phyloP scores from a whole-genome alignment of 345 rosid genomes.

The Euphorbia pulcherrima region DNA sequence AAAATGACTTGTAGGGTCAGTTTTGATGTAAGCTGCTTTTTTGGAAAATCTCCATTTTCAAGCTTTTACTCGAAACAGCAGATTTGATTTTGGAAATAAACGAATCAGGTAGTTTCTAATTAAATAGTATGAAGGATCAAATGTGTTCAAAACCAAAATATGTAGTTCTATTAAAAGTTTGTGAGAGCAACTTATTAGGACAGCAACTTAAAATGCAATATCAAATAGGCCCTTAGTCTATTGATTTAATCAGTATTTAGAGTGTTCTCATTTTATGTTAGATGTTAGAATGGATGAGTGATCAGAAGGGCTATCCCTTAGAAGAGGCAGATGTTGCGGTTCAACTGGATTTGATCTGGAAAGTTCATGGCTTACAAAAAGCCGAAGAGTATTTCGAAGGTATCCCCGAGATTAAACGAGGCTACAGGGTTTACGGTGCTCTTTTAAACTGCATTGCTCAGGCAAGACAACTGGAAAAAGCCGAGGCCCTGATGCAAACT shows the following conservation, averaged over 20 bases:
- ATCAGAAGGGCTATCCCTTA: slow-evolving; percentile 29
- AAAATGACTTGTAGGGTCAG: too few relatives aligned
- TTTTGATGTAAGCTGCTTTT: too few relatives aligned
- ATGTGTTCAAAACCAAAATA: too few relatives aligned
- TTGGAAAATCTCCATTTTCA: too few relatives aligned
- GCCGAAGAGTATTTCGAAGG: slow-evolving; percentile 45
- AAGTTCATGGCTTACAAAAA: slow-evolving; percentile 40
- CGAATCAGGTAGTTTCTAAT: too few relatives aligned
- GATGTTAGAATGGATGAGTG: slow-evolving; percentile 48
- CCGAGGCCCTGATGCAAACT: slow-evolving; percentile 37
- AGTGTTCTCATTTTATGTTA: slow-evolving; percentile 10
- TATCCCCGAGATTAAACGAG: slow-evolving; percentile 25
- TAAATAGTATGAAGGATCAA: too few relatives aligned
- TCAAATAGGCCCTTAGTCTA: too few relatives aligned
- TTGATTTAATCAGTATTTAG: not conserved
- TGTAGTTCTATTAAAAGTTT: too few relatives aligned
- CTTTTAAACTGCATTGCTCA: slow-evolving; percentile 47
- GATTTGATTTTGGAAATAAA: too few relatives aligned
- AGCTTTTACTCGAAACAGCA: too few relatives aligned
- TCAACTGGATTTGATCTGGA: slow-evolving; percentile 47
- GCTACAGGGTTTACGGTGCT: slow-evolving; percentile 40
- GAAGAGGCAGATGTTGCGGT: slow-evolving; percentile 40
- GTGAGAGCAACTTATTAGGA: too few relatives aligned
- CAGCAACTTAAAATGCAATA: too few relatives aligned
- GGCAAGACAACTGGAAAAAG: slow-evolving; percentile 34